phyloP scores from a whole-genome alignment of 1,284 basidiomycete genomes.

The Anthracocystis setariae region DNA sequence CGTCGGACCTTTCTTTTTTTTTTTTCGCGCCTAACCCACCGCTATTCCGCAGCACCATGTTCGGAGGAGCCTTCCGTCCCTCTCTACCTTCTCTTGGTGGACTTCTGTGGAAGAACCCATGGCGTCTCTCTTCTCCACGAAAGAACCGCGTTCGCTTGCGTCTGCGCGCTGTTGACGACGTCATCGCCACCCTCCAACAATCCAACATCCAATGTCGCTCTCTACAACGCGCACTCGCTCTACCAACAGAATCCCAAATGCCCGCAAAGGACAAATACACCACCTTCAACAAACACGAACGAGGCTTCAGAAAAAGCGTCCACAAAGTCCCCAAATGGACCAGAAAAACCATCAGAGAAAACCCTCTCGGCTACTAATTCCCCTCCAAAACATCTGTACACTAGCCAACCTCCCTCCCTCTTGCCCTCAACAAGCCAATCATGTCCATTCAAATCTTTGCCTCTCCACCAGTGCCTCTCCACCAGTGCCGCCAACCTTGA shows the following conservation, averaged over 20 bases:
- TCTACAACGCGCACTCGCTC: constrained; percentile 78
- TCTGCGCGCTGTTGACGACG: constrained; percentile 89
- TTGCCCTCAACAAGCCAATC: neutral
- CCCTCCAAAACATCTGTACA: constrained; percentile 16
- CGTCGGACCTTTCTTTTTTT: neutral
- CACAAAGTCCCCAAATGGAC: constrained; percentile 75
- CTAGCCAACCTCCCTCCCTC: constrained; percentile 2
- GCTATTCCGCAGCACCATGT: constrained; percentile 37
- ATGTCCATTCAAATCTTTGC: too few relatives aligned
- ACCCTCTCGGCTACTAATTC: constrained; percentile 43
- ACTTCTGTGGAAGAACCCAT: constrained; percentile 91
- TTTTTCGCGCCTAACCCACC: neutral
- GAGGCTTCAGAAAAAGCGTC: constrained; percentile 84
- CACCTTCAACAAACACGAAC: constrained; percentile 76
- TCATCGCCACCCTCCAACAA: constrained; percentile 84
- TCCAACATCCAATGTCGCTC: constrained; percentile 82
- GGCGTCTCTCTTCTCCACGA: constrained; percentile 87
- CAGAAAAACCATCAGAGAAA: constrained; percentile 41
- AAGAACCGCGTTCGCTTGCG: constrained; percentile 89
- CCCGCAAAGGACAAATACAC: constrained; percentile 92
- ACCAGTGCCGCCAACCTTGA: too few relatives aligned
- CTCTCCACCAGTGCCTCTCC: too few relatives aligned
- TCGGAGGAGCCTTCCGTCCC: constrained; percentile 74
- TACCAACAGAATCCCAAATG: constrained; percentile 91
- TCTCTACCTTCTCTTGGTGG: constrained; percentile 76